Evolutionary conservation across 108 stramenopile genomes (phyloP).

Genomic region (Pseudonitzschia multiseries): DNA sequence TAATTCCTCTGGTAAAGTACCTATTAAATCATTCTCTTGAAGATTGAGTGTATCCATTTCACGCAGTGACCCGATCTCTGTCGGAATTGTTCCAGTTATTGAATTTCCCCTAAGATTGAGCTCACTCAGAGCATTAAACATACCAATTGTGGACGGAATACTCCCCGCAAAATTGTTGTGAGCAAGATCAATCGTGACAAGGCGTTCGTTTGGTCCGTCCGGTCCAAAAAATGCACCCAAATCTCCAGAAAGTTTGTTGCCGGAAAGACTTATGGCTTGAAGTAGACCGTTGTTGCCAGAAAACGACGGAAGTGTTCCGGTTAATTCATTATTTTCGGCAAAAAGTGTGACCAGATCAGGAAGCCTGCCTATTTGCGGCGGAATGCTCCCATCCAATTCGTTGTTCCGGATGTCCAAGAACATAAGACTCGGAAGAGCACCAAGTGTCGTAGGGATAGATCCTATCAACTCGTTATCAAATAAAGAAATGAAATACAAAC

Average conservation of each 20-base stretch:
- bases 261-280: slow-evolving; percentile 20
- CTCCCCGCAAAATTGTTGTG: slow-evolving; percentile 28
- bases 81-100: slow-evolving; percentile 43
- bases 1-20: slow-evolving; percentile 38
- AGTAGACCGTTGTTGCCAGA: slow-evolving; percentile 26
- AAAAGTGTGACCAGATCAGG: slow-evolving; percentile 40
- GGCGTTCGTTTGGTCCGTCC: slow-evolving; percentile 9
- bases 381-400: slow-evolving; percentile 38
- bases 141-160: slow-evolving; percentile 36
- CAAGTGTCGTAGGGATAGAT: slow-evolving; percentile 22
- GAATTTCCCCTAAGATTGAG: slow-evolving; percentile 33
- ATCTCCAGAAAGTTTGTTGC: slow-evolving; percentile 25
- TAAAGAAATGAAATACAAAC: slow-evolving; percentile 38
- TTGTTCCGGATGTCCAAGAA: slow-evolving; percentile 36
- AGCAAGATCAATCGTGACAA: slow-evolving; percentile 19
- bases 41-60: slow-evolving; percentile 33
- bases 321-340: slow-evolving; percentile 47
- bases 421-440: slow-evolving; percentile 13
- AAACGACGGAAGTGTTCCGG: slow-evolving; percentile 32
- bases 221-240: slow-evolving; percentile 11
- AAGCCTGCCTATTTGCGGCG: slow-evolving; percentile 27
- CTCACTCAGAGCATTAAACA: slow-evolving; percentile 23
- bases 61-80: slow-evolving; percentile 23
- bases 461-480: slow-evolving; percentile 34
- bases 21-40: slow-evolving; percentile 26